Evolutionary conservation across 163 green algal genomes (phyloP), one percentile per base, ranked within the genome.

Genomic region (Chloromonas sp.): DNA sequence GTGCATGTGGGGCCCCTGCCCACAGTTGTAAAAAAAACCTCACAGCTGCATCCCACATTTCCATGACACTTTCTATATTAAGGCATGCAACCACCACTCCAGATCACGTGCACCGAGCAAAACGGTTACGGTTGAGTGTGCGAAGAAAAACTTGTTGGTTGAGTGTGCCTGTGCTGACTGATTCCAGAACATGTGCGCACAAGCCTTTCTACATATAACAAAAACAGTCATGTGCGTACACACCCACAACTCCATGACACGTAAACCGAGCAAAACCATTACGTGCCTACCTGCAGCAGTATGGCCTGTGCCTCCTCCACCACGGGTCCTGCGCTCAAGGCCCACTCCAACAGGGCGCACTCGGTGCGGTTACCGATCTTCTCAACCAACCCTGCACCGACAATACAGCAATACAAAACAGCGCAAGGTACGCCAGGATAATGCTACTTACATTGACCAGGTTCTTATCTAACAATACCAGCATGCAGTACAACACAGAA

Each of bases 341-440:
- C 79, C 1, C 97, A 90, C 86, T 93, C 88, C 85, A 98, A 89
- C 85, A 98, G 88, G 2, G 93, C 95, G 58, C 93, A 93, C 89
- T 98, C 95, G 36, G 95, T 98, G n/a, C 92, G 87, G 86, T 95
- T 97, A 85, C 95, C 95, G 76, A 88, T 81, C 76, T 81, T 81
- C n/a, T 81, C 74, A 57, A 81, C 5, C 66, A 74, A 5, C 66
- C 5, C 66, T 36, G 36, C 36, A 36, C 36, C 89, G 87, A 81
- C 83, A 86, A 79, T 3, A 81, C n/a, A 70, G 84, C 15, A 71
- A 11, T 59, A 58, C 70, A 83, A 79, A 60, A 85, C 36, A 11
- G 62, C 70, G 14, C 70, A 77, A 36, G 36, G 36, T 36, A 36
- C 36, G 36, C 36, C 36, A 36, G 36, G 36, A 36, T 36, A 36